phyloP scores from a whole-genome alignment of 2,329 filamentous ascomycete genomes.

The Emergomyces pasteurianus region DNA sequence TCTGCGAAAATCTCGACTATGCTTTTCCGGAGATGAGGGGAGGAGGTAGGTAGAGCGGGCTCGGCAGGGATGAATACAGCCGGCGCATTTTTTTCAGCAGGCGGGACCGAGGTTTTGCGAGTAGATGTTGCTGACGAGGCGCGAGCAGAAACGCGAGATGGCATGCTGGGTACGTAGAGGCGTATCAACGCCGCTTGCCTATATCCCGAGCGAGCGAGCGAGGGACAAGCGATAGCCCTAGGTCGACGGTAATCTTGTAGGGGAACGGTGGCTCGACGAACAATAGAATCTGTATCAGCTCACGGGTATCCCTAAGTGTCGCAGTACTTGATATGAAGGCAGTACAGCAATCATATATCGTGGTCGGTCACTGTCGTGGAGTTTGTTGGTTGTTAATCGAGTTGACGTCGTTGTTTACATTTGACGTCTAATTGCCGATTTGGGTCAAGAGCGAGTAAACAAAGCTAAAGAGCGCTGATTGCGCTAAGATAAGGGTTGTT shows the following conservation, averaged over 20 bases:
- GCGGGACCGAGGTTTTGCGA: constrained; percentile 45
- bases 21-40: constrained; percentile 54
- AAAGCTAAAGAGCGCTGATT: constrained; percentile 8
- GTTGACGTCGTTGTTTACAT: background rate
- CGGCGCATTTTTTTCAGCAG: constrained; percentile 62
- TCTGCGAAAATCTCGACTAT: constrained; percentile 63
- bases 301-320: background rate
- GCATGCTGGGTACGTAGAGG: constrained; percentile 17
- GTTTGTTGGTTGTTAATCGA: background rate
- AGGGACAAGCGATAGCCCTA: constrained; percentile 4
- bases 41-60: constrained; percentile 24
- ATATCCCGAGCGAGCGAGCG: background rate
- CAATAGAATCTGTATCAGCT: background rate
- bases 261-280: background rate
- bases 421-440: background rate
- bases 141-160: constrained; percentile 27
- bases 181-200: background rate
- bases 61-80: constrained; percentile 52
- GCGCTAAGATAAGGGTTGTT: constrained; percentile 23
- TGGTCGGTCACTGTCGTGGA: background rate
- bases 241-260: background rate
- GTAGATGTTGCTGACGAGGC: constrained; percentile 18
- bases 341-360: background rate
- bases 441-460: constrained; percentile 13
- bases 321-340: background rate